These are phyloP conservation scores for Solanum peruvianum DNA, from an alignment of 257 asterid genomes.

Conservation along the genomic window DNA sequence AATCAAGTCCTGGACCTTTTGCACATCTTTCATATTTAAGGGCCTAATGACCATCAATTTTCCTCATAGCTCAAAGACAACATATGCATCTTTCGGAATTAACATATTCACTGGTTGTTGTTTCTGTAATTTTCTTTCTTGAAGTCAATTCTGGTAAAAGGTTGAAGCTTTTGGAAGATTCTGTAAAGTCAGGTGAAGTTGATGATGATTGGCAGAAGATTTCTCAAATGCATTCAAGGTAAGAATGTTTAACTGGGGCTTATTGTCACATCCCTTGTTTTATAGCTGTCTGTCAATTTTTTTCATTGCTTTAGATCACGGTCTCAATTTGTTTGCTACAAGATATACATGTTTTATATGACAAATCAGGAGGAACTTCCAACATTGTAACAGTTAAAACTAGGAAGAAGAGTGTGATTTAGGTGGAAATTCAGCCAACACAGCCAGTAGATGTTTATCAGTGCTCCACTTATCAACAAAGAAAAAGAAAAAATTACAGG, in stretches of 20 bases:
- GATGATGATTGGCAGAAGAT: background rate
- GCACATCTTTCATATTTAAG: background rate
- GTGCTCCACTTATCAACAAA: background rate
- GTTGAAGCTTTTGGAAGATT: conserved; percentile 25
- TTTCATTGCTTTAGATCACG: background rate
- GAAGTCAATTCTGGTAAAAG: conserved; percentile 25
- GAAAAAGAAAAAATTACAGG: background rate
- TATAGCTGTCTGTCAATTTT: background rate
- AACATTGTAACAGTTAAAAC: background rate
- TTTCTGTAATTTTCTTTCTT: background rate
- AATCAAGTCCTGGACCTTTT: background rate
- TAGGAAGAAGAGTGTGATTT: background rate
- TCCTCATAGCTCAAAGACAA: background rate
- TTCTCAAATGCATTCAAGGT: background rate
- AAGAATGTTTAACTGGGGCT: background rate
- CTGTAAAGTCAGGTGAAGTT: conserved; percentile 12
- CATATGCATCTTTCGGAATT: background rate
- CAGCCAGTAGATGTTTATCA: background rate
- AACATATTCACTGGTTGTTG: background rate
- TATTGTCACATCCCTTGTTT: background rate
- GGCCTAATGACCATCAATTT: background rate
- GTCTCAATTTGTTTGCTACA: background rate
- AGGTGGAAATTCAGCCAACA: background rate
- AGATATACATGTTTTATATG: background rate
- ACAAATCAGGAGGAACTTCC: background rate